Conservation (phyloP, 2,329 filamentous ascomycete species). For the Colletotrichum australisinense region DNA sequence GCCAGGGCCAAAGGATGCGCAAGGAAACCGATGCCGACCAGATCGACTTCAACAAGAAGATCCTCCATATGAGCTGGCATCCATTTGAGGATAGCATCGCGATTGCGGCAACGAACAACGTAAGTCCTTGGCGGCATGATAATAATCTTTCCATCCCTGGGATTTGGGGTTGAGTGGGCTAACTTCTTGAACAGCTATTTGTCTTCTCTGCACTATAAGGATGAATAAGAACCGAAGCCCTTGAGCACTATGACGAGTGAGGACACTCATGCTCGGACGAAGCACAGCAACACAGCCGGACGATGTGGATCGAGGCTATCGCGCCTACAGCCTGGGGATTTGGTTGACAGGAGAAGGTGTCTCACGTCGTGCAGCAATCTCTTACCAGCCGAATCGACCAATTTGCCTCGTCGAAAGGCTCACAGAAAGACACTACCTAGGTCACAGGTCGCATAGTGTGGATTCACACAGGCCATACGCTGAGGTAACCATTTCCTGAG, state of each 20-base stretch:
- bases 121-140: constrained; percentile 62
- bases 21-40: constrained; percentile 99
- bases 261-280: background rate
- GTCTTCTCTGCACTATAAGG: constrained; percentile 80
- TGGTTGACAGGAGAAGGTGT: background rate
- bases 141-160: background rate
- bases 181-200: constrained; percentile 67
- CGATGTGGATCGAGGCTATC: background rate
- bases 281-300: constrained; percentile 9
- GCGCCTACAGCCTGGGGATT: background rate
- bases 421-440: too few relatives aligned
- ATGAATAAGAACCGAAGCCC: background rate
- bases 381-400: too few relatives aligned
- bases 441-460: too few relatives aligned
- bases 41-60: constrained; percentile 99
- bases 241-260: background rate
- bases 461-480: too few relatives aligned
- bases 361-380: too few relatives aligned
- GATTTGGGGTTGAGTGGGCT: background rate
- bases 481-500: too few relatives aligned
- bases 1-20: constrained; percentile 90
- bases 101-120: constrained; percentile 99
- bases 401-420: too few relatives aligned
- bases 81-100: constrained; percentile 99
- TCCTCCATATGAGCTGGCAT: constrained; percentile 99